Evolutionary conservation across 306 rosid species (phyloP), one percentile per base, ranked within the genome.

Genomic region (Rosa chinensis): DNA sequence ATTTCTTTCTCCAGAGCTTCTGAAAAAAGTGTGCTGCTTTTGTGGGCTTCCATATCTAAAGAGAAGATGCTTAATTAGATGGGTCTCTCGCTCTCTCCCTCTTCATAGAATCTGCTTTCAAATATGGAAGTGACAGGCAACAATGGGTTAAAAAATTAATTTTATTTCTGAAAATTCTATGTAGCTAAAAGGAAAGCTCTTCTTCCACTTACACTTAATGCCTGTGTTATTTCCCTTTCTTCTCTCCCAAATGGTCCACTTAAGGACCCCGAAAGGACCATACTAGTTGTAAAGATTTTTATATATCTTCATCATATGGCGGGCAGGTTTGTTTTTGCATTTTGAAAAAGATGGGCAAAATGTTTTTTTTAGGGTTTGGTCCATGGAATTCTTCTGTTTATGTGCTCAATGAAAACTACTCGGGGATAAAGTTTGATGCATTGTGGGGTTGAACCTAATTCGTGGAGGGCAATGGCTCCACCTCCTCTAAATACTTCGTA

Each of bases 91-190:
- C 21, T 70, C 75, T 64, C 42, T 8, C 71, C 45, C 21, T 70
- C 74, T 39, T 28, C 21, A n/a, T 50, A 76, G 95, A 89, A 92
- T 92, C 96, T 89, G 78, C 93, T 88, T 90, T 88, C 85, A 79
- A 35, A 55, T 56, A 42, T 55, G 80, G 90, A 83, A 82, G 82
- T 85, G 92, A 88, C 89, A 79, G 78, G 82, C 75, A 80, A 45
- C 68, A 72, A 74, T 14, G 68, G 72, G 62, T 86, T 62, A 63
- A 48, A 44, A 20, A 63, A 47, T 47, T 47, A 3, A 42, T 58
- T 75, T 28, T 42, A 55, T 58, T 82, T 82, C 62, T 40, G 79
- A 78, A 78, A 84, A 80, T 53, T 64, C 67, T 61, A 25, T 17
- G 13, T 61, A 16, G 50, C 55, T 77, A 78, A 85, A 81, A 74